Percentiles rank a stretch among this genome's conserved stretches.
phyloP scores from a whole-genome alignment of 768 basidiomycete species.

The Phylloporus arenicola region DNA sequence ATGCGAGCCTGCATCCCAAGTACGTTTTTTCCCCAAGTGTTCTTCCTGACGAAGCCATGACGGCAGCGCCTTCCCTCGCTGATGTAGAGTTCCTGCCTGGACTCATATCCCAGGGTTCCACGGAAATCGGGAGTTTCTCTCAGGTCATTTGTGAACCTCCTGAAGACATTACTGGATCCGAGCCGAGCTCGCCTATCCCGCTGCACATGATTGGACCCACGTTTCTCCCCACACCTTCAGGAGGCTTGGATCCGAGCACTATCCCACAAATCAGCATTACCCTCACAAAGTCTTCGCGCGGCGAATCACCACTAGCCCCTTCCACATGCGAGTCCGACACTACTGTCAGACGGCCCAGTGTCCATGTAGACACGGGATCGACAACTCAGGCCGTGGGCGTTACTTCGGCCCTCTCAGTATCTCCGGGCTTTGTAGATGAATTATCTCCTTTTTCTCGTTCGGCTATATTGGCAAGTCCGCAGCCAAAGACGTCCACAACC shows the following conservation, averaged over 20 bases:
- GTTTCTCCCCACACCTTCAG: conserved; percentile 10
- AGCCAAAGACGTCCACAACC: conserved; percentile 22
- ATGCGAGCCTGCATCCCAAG: conserved; percentile 15
- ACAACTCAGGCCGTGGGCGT: conserved; percentile 17
- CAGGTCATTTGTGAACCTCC: conserved; percentile 28
- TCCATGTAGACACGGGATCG: conserved; percentile 26
- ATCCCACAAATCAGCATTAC: conserved; percentile 30
- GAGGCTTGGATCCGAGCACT: conserved; percentile 12
- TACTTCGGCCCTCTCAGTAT: conserved; percentile 7
- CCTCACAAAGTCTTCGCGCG: conserved; percentile 26
- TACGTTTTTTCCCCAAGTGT: conserved; percentile 14
- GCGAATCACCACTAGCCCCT: conserved; percentile 23
- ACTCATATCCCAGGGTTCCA: conserved; percentile 14
- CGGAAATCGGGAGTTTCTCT: conserved; percentile 23
- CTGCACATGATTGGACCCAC: conserved; percentile 9
- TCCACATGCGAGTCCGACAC: conserved; percentile 25
- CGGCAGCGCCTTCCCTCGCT: conserved; percentile 13
- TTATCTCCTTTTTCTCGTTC: conserved; percentile 19
- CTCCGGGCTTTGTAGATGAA: conserved; percentile 18
- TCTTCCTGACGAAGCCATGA: conserved; percentile 11
- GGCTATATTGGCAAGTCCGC: conserved; percentile 17
- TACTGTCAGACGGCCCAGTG: conserved; percentile 24
- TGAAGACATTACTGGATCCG: conserved; percentile 22
- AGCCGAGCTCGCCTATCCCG: conserved; percentile 13
- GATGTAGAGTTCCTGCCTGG: conserved; percentile 9